Evolutionary conservation across 2,329 filamentous ascomycete genomes (phyloP).

Genomic region (Penicillium sp.): DNA sequence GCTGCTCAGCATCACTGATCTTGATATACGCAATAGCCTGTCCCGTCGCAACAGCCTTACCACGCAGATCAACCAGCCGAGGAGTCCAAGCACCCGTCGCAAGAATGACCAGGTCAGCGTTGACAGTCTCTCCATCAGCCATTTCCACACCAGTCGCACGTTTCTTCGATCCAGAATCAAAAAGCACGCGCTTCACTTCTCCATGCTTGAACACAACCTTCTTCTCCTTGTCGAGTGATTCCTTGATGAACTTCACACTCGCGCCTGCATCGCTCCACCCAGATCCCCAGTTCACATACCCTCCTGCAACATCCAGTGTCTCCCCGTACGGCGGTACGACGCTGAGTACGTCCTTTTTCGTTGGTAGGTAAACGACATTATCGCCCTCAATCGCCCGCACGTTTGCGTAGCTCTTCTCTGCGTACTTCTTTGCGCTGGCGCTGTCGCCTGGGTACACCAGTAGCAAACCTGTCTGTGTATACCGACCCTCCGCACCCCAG

Average conservation of each 20-base stretch:
- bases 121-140: slow-evolving; percentile 50
- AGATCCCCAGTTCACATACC: slow-evolving; percentile 50
- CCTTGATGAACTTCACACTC: slow-evolving; percentile 40
- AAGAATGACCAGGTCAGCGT: slow-evolving; percentile 73
- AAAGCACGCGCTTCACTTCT: slow-evolving; percentile 38
- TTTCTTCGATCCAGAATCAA: slow-evolving; percentile 23
- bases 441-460: slow-evolving; percentile 39
- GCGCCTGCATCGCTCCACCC: slow-evolving; percentile 49
- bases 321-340: slow-evolving; percentile 38
- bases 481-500: slow-evolving; percentile 47
- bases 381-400: slow-evolving; percentile 37
- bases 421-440: slow-evolving; percentile 35
- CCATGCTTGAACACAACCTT: slow-evolving; percentile 39
- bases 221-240: slow-evolving; percentile 36
- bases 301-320: slow-evolving; percentile 38
- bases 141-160: slow-evolving; percentile 57
- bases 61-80: slow-evolving; percentile 73
- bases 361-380: slow-evolving; percentile 36
- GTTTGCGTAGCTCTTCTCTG: slow-evolving; percentile 42
- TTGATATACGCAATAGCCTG: slow-evolving; percentile 78
- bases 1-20: slow-evolving; percentile 71
- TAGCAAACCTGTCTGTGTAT: slow-evolving; percentile 46
- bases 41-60: slow-evolving; percentile 76
- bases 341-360: slow-evolving; percentile 34
- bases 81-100: slow-evolving; percentile 88